phyloP scores from a whole-genome alignment of 495 filamentous ascomycete genomes.

The Xylaria cubensis region DNA sequence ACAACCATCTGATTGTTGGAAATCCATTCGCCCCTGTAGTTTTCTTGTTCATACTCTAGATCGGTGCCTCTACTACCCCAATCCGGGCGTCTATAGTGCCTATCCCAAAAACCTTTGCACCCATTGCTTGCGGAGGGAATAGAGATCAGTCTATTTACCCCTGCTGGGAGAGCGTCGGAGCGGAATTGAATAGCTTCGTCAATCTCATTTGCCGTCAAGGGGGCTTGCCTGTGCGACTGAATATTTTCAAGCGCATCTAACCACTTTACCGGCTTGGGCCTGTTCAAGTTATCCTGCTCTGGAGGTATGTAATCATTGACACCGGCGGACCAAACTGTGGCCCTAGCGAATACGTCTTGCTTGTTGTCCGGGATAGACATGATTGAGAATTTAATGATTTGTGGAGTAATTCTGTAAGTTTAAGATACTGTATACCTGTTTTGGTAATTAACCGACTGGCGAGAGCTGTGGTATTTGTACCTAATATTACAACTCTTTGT shows the following conservation, averaged over 20 bases:
- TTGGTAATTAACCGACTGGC: neutral
- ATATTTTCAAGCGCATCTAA: conserved; percentile 1
- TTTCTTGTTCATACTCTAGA: neutral
- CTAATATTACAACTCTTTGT: neutral
- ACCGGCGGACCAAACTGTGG: neutral
- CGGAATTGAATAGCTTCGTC: neutral
- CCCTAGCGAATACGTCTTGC: neutral
- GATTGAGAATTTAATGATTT: neutral
- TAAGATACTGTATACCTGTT: neutral
- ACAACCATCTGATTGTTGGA: neutral
- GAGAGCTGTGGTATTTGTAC: neutral
- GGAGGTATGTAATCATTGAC: neutral
- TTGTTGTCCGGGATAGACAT: neutral
- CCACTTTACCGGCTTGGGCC: neutral
- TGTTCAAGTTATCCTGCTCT: neutral
- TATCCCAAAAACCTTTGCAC: neutral
- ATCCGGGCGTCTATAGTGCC: neutral
- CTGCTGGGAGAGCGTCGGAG: neutral
- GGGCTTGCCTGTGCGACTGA: neutral
- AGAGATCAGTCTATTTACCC: neutral
- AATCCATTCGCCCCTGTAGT: neutral
- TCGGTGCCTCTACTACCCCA: neutral
- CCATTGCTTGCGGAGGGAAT: neutral
- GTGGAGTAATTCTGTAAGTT: neutral
- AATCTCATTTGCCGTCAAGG: neutral